A percentile compares a stretch with the other conserved stretches of the same genome.
Conservation (phyloP, 2,329 filamentous ascomycete species). For the Lasiodiplodia hormozganensis region DNA sequence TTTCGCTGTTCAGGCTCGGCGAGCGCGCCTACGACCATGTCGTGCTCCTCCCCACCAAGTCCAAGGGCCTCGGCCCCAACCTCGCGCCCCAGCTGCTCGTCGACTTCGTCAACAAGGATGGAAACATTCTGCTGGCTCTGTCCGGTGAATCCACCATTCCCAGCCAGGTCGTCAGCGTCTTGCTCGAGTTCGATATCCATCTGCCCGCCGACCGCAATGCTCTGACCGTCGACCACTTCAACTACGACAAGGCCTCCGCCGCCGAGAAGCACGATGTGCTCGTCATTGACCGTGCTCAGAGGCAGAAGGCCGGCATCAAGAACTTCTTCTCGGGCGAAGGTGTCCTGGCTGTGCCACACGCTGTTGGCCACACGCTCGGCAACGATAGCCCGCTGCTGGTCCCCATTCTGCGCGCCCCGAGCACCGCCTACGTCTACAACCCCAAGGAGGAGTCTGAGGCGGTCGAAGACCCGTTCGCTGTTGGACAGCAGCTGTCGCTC, state of each 20-base stretch:
- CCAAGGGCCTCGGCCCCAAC: conserved; percentile 90
- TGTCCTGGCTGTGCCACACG: conserved; percentile 80
- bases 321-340: conserved; percentile 76
- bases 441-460: conserved; percentile 79
- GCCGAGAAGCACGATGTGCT: conserved; percentile 88
- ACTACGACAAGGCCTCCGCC: conserved; percentile 80
- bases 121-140: conserved; percentile 88
- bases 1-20: conserved; percentile 84
- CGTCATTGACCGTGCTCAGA: conserved; percentile 72
- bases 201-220: conserved; percentile 86
- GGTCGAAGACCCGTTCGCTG: conserved; percentile 83
- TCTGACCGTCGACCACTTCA: conserved; percentile 93
- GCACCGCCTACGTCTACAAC: conserved; percentile 92
- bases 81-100: conserved; percentile 85
- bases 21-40: conserved; percentile 91
- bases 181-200: conserved; percentile 86
- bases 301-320: conserved; percentile 72
- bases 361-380: conserved; percentile 82
- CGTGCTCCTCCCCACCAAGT: conserved; percentile 84
- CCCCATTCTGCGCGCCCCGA: conserved; percentile 81
- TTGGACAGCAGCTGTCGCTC: conserved; percentile 81
- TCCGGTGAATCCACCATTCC: conserved; percentile 75
- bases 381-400: conserved; percentile 75
- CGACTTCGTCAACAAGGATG: conserved; percentile 88
- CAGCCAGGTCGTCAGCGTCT: conserved; percentile 75